Evolutionary conservation across 2,329 filamentous ascomycete species (phyloP).

Genomic region (Penicillium polonicum): DNA sequence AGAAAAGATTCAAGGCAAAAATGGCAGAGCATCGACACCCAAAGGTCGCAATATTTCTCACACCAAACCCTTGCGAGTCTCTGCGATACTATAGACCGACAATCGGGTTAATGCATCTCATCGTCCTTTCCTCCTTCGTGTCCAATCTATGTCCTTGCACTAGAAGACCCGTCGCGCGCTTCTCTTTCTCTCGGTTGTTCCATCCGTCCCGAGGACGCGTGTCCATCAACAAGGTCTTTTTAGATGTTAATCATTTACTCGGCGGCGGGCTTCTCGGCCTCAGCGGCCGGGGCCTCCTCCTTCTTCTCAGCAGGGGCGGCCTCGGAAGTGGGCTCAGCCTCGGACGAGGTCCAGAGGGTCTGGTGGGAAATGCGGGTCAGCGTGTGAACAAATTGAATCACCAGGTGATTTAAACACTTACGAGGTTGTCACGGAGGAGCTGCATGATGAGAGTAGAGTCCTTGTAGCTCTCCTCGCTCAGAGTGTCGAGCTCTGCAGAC

Average conservation of each 20-base stretch:
- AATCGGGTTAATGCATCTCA: constrained; percentile 9
- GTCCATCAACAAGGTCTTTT: constrained; percentile 35
- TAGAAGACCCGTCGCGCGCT: constrained; percentile 14
- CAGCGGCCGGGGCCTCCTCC: constrained; percentile 43
- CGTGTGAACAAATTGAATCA: neutral
- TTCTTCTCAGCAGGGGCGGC: constrained; percentile 44
- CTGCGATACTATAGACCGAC: constrained; percentile 8
- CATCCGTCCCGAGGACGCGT: constrained; percentile 29
- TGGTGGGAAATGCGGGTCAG: constrained; percentile 45
- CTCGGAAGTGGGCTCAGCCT: constrained; percentile 76
- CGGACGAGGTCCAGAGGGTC: constrained; percentile 99
- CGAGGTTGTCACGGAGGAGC: constrained; percentile 93
- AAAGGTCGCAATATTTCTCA: constrained; percentile 5
- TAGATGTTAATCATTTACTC: constrained; percentile 41
- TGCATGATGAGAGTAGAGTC: constrained; percentile 99
- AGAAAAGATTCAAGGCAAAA: constrained; percentile 10
- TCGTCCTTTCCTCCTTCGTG: constrained; percentile 6
- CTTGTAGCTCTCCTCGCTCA: constrained; percentile 99
- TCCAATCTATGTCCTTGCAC: constrained; percentile 17
- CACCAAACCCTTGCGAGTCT: constrained; percentile 12
- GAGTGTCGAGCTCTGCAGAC: constrained; percentile 78
- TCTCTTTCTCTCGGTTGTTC: constrained; percentile 18
- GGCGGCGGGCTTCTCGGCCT: constrained; percentile 45
- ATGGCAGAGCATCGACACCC: constrained; percentile 2
- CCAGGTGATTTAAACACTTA: constrained; percentile 46